These are phyloP conservation scores for Coriaria nepalensis DNA, from an alignment of 306 rosid species.

Conservation along the genomic window DNA sequence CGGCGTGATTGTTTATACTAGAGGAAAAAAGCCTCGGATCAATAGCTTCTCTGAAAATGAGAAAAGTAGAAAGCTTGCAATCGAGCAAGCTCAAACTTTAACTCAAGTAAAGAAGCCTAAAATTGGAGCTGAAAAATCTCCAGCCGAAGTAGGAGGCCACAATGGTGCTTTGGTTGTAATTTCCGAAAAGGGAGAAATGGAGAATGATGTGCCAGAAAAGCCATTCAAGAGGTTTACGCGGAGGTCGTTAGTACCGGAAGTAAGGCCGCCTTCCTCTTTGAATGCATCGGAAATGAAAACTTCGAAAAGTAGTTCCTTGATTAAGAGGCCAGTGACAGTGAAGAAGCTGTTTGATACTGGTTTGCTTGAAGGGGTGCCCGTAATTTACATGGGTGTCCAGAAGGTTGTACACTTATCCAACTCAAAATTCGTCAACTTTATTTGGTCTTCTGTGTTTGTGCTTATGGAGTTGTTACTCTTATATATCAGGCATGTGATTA, in stretches of 20 bases:
- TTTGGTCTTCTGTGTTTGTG: not conserved
- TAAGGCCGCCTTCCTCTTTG: conserved; percentile 16
- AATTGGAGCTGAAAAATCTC: too few species aligned
- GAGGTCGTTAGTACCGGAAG: conserved; percentile 23
- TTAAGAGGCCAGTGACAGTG: conserved; percentile 54
- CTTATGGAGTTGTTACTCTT: conserved; percentile 3
- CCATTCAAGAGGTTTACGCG: conserved; percentile 31
- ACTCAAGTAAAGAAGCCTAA: too few species aligned
- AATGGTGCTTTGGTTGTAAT: conserved; percentile 11
- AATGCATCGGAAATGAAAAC: conserved; percentile 38
- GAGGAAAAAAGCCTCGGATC: conserved; percentile 32
- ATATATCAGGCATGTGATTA: conserved; percentile 56
- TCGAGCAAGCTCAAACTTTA: conserved; percentile 7
- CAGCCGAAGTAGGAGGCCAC: conserved; percentile 14
- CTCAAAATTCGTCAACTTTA: conserved; percentile 1
- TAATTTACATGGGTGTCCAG: conserved; percentile 74
- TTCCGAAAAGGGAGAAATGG: conserved; percentile 3
- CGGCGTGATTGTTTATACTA: conserved; percentile 70
- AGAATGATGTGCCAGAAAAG: conserved; percentile 14
- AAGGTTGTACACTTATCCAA: conserved; percentile 41
- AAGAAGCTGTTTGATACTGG: conserved; percentile 91
- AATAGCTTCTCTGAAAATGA: conserved; percentile 18
- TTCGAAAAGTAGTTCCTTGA: conserved; percentile 49
- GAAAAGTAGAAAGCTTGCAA: conserved; percentile 10
- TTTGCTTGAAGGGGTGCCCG: conserved; percentile 79